Evolutionary conservation across 1,139 yeast species (phyloP).

Genomic region (Arxiozyma heterogenica): DNA sequence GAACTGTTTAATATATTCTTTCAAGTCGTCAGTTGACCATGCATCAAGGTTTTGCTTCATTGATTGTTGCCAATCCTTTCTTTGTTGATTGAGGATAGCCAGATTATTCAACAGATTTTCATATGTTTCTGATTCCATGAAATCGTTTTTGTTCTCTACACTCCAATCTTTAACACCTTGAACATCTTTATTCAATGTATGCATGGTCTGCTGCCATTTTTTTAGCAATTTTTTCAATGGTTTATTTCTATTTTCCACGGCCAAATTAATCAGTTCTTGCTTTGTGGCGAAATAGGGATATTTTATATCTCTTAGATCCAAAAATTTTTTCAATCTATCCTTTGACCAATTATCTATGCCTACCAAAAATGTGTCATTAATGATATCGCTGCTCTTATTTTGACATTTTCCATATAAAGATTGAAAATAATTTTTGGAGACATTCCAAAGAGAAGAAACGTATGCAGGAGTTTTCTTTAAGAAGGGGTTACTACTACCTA

Average conservation of each 20-base stretch:
- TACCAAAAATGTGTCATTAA: conserved; percentile 40
- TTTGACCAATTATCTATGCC: conserved; percentile 43
- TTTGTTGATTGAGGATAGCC: conserved; percentile 15
- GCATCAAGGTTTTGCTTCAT: conserved; percentile 28
- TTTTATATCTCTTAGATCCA: conserved; percentile 43
- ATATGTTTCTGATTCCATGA: conserved; percentile 31
- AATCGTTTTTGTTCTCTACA: conserved; percentile 29
- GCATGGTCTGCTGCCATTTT: conserved; percentile 17
- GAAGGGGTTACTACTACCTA: conserved; percentile 24
- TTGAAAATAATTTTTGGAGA: conserved; percentile 1
- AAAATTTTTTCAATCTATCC: conserved; percentile 41
- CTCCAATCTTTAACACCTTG: conserved; percentile 9
- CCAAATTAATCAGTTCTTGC: conserved; percentile 41
- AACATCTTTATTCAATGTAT: conserved; percentile 3
- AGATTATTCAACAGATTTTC: conserved; percentile 27
- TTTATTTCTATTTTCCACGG: conserved; percentile 37
- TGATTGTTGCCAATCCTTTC: conserved; percentile 23
- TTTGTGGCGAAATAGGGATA: conserved; percentile 41
- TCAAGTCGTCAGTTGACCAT: conserved; percentile 50
- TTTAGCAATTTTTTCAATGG: conserved; percentile 33
- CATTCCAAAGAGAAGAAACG: conserved; percentile 22
- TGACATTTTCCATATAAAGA: conserved; percentile 2
- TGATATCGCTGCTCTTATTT: conserved; percentile 25
- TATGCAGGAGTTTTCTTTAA: conserved; percentile 28
- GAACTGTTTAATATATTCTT: conserved; percentile 43